Evolutionary conservation across 2,329 filamentous ascomycete genomes (phyloP).

Genomic region (Shiraia sp.): DNA sequence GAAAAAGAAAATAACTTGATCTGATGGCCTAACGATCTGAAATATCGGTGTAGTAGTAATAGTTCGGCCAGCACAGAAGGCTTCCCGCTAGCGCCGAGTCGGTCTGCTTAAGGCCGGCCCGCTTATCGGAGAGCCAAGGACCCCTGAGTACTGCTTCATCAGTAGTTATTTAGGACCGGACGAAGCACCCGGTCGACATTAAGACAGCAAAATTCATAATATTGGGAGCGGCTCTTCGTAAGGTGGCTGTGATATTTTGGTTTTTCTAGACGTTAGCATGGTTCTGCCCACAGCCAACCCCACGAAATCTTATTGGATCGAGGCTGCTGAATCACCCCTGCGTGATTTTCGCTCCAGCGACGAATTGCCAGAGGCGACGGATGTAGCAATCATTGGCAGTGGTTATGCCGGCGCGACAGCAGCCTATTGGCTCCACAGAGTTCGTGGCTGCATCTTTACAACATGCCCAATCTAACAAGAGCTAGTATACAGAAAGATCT

Average conservation of each 20-base stretch:
- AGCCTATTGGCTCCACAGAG: conserved; percentile 17
- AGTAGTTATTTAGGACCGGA: not conserved
- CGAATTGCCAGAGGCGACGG: conserved; percentile 8
- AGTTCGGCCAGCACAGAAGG: conserved; percentile 2
- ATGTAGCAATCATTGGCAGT: conserved; percentile 16
- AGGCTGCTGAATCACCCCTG: conserved; percentile 12
- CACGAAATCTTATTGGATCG: conserved; percentile 17
- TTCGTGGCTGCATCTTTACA: conserved; percentile 2
- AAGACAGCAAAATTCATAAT: no score
- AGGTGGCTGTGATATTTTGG: not conserved
- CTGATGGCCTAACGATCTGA: not conserved
- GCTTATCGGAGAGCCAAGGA: conserved; percentile 1
- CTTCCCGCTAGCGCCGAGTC: not conserved
- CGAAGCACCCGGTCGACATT: conserved; percentile 1
- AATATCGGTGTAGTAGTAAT: not conserved
- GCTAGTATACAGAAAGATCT: conserved; percentile 10
- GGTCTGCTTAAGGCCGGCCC: not conserved
- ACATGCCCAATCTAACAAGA: conserved; percentile 1
- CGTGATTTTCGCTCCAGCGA: conserved; percentile 13
- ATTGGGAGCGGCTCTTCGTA: no score
- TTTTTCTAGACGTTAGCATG: conserved; percentile 2
- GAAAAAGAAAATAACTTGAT: not conserved
- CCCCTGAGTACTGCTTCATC: not conserved
- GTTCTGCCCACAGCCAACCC: conserved; percentile 9
- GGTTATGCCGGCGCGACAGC: conserved; percentile 14